These are phyloP conservation scores for Cladosporium austrohemisphaericum DNA, from an alignment of 2,329 filamentous ascomycete species.

Conservation along the genomic window DNA sequence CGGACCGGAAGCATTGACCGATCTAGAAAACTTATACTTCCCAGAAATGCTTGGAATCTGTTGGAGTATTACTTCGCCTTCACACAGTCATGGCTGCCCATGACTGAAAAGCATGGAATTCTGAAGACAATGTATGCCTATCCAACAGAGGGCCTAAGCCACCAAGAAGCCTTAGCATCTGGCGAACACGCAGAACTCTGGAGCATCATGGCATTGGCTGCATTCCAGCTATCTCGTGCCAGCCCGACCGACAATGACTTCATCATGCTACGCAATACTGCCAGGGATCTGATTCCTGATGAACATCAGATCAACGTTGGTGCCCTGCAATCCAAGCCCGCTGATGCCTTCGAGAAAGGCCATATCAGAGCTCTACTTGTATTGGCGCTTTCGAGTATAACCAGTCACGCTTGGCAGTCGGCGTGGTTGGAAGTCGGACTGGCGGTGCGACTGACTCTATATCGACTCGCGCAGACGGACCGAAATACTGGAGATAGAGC, in stretches of 20 bases:
- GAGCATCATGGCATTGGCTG: conserved; percentile 43
- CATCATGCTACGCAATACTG: conserved; percentile 33
- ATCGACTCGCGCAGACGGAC: conserved; percentile 8
- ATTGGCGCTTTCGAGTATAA: conserved; percentile 61
- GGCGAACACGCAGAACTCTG: conserved; percentile 43
- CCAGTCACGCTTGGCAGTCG: conserved; percentile 51
- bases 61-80: conserved; percentile 72
- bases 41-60: conserved; percentile 55
- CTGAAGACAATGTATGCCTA: conserved; percentile 57
- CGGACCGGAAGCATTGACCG: neutral
- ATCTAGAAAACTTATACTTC: conserved; percentile 38
- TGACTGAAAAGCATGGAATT: conserved; percentile 64
- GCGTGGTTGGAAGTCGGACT: conserved; percentile 64
- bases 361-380: conserved; percentile 43
- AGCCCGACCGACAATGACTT: conserved; percentile 30
- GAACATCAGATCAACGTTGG: neutral
- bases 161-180: conserved; percentile 30
- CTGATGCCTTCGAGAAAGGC: conserved; percentile 33
- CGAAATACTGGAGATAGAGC: conserved; percentile 8
- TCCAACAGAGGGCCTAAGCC: conserved; percentile 40
- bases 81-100: conserved; percentile 72
- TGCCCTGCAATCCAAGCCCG: neutral
- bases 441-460: conserved; percentile 51
- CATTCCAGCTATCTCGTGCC: conserved; percentile 28
- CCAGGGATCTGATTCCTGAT: conserved; percentile 4